Conservation (phyloP, 371 early-diverging fungal genomes). For the Mortierella polycephala region DNA sequence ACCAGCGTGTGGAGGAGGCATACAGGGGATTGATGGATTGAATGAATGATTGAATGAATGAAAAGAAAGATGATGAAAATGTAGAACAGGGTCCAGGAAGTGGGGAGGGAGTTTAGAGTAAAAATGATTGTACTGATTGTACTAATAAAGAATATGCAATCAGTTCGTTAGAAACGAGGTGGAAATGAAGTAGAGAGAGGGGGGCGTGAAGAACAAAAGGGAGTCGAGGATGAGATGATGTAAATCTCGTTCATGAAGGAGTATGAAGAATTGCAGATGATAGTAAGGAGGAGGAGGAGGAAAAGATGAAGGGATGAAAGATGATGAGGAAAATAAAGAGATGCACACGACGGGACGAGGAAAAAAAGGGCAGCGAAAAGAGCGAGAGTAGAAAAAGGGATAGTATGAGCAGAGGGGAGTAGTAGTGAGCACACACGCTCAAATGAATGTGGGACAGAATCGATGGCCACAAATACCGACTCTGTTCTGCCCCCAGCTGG, state of each 20-base stretch:
- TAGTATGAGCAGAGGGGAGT: no score
- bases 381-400: no score
- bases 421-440: no score
- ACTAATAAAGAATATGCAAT: neutral
- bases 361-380: neutral
- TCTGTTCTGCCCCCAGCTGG: no score
- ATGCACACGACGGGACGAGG: neutral
- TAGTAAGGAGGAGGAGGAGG: neutral
- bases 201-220: neutral
- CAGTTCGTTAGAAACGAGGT: constrained; percentile 1
- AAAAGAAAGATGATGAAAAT: neutral
- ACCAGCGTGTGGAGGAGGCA: constrained; percentile 36
- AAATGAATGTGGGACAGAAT: no score
- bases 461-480: no score
- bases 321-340: neutral
- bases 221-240: neutral
- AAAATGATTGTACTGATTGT: neutral
- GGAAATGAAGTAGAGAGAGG: neutral
- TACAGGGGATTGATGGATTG: neutral
- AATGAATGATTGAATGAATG: neutral
- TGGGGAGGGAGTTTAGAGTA: neutral
- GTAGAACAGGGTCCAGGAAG: neutral
- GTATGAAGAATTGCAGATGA: neutral
- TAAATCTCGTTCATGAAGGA: neutral
- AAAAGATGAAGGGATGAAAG: neutral